Evolutionary conservation across 78 protist genomes (phyloP), one percentile per base, ranked within the genome.

Genomic region (Dictyostelium purpureum): DNA sequence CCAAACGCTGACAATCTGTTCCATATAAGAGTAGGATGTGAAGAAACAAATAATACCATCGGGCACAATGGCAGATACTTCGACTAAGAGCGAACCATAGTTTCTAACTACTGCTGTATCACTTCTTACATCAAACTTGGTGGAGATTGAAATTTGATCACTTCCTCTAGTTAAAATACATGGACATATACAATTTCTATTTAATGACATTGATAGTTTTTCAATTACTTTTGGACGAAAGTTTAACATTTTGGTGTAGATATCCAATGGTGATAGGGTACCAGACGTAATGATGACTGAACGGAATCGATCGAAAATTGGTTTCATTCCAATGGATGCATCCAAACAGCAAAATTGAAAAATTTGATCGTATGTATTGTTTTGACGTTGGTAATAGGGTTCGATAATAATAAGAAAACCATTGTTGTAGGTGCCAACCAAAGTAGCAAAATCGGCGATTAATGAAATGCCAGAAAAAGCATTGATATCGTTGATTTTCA

Each of bases 11-110:
- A 97, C 94, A 10, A 97, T 87, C 33, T 91, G 92, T 80, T 98
- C 99, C 98, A 99, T 96, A 88, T 98, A 99, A n/a, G 21, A 24
- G 75, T 98, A 99, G 35, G 97, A 89, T 2, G 99, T 85, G 93
- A 99, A 99, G 94, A 99, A 99, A 88, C 97, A 97, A 24, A 98
- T 98, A 59, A 99, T 85, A 18, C 99, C 99, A 83, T 99, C 99
- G 5, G 99, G 99, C 18, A 98, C 99, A 18, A 10, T 21, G 0
- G 79, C 52, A 5, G 88, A 71, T 42, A 76, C 59, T 24, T 98
- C 97, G 0, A 95, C 65, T 24, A 98, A 90, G 6, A 98, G 66
- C 2, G 47, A 0, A 9, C 99, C 99, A 78, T 95, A 99, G 80
- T 96, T 97, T 65, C 97, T 89, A 9, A 97, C 76, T 0, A 98